phyloP scores from a whole-genome alignment of 2,329 filamentous ascomycete species.

The Ceratocystis alfenasii region DNA sequence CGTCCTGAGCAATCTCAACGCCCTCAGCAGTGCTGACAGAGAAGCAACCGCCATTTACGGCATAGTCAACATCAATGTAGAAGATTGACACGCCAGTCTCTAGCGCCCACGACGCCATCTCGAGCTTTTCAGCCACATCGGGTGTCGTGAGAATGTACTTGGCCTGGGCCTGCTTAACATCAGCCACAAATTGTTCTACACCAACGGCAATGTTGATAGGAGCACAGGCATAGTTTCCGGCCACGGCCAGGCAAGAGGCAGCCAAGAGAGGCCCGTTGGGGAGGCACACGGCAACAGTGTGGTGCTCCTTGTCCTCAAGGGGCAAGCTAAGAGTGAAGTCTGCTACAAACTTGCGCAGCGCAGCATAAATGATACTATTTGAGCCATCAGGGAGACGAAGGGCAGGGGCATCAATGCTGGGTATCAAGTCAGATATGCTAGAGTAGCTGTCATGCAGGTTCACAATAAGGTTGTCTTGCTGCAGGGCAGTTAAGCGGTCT shows the following conservation, averaged over 20 bases:
- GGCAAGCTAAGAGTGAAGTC: conserved; percentile 29
- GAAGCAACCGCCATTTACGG: conserved; percentile 29
- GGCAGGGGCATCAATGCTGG: conserved; percentile 26
- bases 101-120: conserved; percentile 28
- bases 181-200: conserved; percentile 39
- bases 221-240: conserved; percentile 40
- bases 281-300: conserved; percentile 39
- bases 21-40: conserved; percentile 24
- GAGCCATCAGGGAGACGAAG: conserved; percentile 26
- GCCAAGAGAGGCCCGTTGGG: conserved; percentile 45
- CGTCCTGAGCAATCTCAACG: conserved; percentile 19
- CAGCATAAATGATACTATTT: conserved; percentile 28
- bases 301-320: conserved; percentile 27
- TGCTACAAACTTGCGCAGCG: conserved; percentile 28
- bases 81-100: conserved; percentile 32
- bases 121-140: conserved; percentile 32
- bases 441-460: conserved; percentile 29
- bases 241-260: conserved; percentile 37
- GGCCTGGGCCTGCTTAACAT: conserved; percentile 38
- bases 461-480: conserved; percentile 23
- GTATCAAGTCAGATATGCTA: conserved; percentile 33
- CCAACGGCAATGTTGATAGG: conserved; percentile 41
- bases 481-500: neutral
- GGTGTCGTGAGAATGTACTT: conserved; percentile 36
- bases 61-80: conserved; percentile 30